Percentiles rank a stretch among this genome's conserved stretches.
phyloP scores from a whole-genome alignment of 2,329 filamentous ascomycete species.

The Cladosporium oxysporum region DNA sequence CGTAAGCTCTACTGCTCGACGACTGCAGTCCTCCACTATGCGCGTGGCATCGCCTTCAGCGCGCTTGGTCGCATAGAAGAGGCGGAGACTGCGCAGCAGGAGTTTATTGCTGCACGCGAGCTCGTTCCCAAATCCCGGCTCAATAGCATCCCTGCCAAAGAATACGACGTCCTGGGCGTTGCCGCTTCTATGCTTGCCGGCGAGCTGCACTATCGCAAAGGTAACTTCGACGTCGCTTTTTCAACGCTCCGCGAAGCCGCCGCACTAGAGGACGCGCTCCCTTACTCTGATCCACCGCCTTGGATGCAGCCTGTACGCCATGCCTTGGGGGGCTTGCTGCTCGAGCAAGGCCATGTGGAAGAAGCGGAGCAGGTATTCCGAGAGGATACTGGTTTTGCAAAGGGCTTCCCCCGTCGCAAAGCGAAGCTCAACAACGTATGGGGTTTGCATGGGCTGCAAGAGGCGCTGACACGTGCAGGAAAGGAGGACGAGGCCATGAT shows the following conservation, averaged over 20 bases:
- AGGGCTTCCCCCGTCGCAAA: slow-evolving; percentile 61
- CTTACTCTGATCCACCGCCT: slow-evolving; percentile 73
- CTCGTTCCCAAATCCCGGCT: slow-evolving; percentile 67
- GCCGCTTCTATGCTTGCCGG: slow-evolving; percentile 67
- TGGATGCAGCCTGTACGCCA: slow-evolving; percentile 76
- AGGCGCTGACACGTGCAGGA: slow-evolving; percentile 69
- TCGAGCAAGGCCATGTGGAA: slow-evolving; percentile 59
- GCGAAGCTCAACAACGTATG: slow-evolving; percentile 74
- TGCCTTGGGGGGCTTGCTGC: slow-evolving; percentile 65
- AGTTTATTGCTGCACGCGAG: slow-evolving; percentile 47
- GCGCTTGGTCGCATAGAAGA: slow-evolving; percentile 56
- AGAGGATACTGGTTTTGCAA: slow-evolving; percentile 46
- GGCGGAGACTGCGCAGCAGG: slow-evolving; percentile 53
- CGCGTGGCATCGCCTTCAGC: slow-evolving; percentile 66
- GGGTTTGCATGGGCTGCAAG: slow-evolving; percentile 72
- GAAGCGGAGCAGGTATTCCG: slow-evolving; percentile 41
- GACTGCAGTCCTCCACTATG: slow-evolving; percentile 68
- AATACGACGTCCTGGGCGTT: slow-evolving; percentile 60
- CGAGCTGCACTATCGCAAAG: slow-evolving; percentile 69
- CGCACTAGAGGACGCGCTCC: slow-evolving; percentile 60
- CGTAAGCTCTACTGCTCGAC: slow-evolving; percentile 65
- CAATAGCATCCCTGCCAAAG: slow-evolving; percentile 53
- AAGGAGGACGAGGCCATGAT: slow-evolving; percentile 35
- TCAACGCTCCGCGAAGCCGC: slow-evolving; percentile 57
- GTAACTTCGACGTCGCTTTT: slow-evolving; percentile 61